Base-by-base conservation (phyloP, 768 basidiomycete genomes). In the Termitomyces sp. region DNA sequence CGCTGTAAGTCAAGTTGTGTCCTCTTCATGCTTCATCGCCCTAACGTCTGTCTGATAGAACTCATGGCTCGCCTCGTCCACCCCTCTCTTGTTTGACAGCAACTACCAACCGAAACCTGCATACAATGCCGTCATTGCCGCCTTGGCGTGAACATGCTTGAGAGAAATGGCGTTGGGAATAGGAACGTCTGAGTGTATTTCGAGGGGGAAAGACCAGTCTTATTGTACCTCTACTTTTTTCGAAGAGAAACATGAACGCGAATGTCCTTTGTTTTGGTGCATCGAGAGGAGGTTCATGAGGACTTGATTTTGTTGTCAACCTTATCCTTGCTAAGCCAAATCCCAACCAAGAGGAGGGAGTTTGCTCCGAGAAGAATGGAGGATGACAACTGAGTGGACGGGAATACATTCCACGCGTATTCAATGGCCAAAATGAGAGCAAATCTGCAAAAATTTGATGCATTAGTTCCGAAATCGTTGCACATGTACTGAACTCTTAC, bases 341-440 rank as follows among this genome's bases (percentile, higher is more conserved):
- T 50, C 1, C 78, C 78, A 36, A 67, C 35, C 13, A 78, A 52
- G 43, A 73, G 51, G 6, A 69, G 56, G 3, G 55, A 18, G 60
- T 75, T 71, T 33, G 69, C 68, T 30, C 58, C 64, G 5, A 75
- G 58, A 20, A 75, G 63, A 56, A 69, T 55, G 30, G 60, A 66
- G 1, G 72, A 73, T 6, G 72, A 73, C 9, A 83, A 16, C 0
- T 71, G 57, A 0, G 91, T 95, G 0, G 93, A 91, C 2, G 95
- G 95, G 67, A 85, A 95, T 0, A 88, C 80, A 61, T 94, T 91
- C 93, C 94, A 97, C 1, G 89, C 84, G 68, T 87, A 93, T 70
- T 96, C 93, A 52, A 94, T 84, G 14, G 71, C 77, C 1, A 76
- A 53, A 40, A 93, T 75, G 12, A 95, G 64, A 2, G 68, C 64